Conservation (phyloP, 305 asterid species). For the Fraxinus greggii region DNA sequence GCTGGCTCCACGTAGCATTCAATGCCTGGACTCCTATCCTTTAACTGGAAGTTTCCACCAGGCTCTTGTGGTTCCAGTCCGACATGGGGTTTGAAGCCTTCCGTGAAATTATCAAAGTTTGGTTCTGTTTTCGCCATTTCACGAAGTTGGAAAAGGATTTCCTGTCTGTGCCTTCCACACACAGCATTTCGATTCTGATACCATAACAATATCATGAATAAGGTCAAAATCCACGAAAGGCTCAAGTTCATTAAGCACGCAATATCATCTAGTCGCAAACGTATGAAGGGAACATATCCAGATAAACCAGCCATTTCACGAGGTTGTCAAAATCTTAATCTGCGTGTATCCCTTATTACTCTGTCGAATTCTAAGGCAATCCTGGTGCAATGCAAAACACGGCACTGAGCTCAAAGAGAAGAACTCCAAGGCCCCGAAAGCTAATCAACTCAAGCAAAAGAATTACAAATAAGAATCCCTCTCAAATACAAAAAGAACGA, state of each 20-base stretch:
- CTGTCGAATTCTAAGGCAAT: neutral
- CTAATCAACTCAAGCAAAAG: neutral
- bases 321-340: neutral
- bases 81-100: constrained; percentile 34
- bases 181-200: constrained; percentile 81
- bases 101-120: constrained; percentile 43
- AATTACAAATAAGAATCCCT: neutral
- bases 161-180: constrained; percentile 83
- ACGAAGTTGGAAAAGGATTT: constrained; percentile 72
- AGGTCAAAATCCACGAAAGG: constrained; percentile 23
- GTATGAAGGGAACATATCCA: constrained; percentile 6
- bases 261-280: neutral
- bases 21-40: constrained; percentile 30
- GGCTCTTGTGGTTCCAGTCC: constrained; percentile 36
- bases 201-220: constrained; percentile 22
- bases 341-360: neutral
- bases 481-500: neutral
- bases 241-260: constrained; percentile 11
- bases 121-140: constrained; percentile 72
- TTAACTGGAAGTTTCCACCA: constrained; percentile 29
- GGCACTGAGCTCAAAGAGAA: neutral
- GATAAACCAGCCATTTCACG: neutral
- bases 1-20: constrained; percentile 35
- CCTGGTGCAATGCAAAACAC: neutral
- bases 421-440: neutral